Conservation (phyloP, 805 yeast species). For the Cyberlindnera misumaiensis region DNA sequence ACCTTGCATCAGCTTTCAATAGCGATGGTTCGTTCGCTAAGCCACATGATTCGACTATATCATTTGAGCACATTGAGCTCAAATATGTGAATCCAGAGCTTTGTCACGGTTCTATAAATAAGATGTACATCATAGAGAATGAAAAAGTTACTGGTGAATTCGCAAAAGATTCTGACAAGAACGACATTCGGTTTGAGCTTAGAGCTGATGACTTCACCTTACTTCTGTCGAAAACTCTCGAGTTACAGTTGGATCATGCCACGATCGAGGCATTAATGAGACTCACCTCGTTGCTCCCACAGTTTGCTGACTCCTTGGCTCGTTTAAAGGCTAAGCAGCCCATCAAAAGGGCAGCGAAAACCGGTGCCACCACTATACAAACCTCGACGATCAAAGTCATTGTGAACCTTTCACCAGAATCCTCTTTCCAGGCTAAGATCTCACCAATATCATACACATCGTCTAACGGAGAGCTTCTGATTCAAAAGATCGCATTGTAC, state of each 20-base stretch:
- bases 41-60: conserved; percentile 25
- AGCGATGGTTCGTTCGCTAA: conserved; percentile 35
- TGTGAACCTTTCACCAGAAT: conserved; percentile 5
- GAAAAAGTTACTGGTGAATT: conserved; percentile 23
- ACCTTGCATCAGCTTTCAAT: conserved; percentile 41
- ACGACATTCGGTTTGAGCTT: conserved; percentile 50
- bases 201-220: conserved; percentile 31
- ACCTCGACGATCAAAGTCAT: conserved; percentile 15
- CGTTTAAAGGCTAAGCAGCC: conserved; percentile 8
- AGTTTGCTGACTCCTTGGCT: conserved; percentile 20
- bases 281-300: conserved; percentile 22
- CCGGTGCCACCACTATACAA: conserved; percentile 11
- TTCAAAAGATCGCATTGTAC: conserved; percentile 27
- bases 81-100: conserved; percentile 37
- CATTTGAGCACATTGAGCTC: conserved; percentile 28
- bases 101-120: conserved; percentile 42
- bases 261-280: conserved; percentile 25
- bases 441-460: conserved; percentile 42
- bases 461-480: conserved; percentile 24
- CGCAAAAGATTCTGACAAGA: conserved; percentile 26
- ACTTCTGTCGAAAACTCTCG: conserved; percentile 37
- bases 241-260: conserved; percentile 7
- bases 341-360: conserved; percentile 1
- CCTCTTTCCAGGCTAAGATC: conserved; percentile 23
- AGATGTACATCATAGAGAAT: conserved; percentile 20